phyloP scores from a whole-genome alignment of 306 rosid species.

The Crataegus laevigata region DNA sequence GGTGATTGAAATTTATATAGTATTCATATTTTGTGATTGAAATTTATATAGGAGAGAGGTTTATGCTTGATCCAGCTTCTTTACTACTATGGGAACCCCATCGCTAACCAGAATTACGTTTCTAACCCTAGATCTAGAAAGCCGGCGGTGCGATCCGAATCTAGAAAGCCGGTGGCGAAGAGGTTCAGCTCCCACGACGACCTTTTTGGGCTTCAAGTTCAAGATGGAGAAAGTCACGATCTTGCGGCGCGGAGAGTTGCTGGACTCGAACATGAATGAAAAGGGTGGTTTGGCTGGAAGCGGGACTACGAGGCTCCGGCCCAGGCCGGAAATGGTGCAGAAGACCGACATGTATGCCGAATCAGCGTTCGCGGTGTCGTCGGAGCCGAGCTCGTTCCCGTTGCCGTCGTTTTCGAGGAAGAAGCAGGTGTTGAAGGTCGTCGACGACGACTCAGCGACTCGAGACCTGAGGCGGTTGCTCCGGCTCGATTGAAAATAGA shows the following conservation, averaged over 20 bases:
- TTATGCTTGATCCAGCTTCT: too few species aligned
- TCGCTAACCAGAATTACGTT: slow-evolving; percentile 5
- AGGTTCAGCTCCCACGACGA: slow-evolving; percentile 55
- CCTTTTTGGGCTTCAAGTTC: slow-evolving; percentile 20
- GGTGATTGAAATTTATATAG: not conserved
- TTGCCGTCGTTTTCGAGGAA: slow-evolving; percentile 71
- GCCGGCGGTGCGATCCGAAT: slow-evolving; percentile 28
- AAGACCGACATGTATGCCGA: slow-evolving; percentile 69
- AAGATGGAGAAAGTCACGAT: slow-evolving; percentile 62
- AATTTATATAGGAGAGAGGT: too few species aligned
- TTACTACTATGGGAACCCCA: slow-evolving; percentile 16
- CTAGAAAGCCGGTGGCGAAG: slow-evolving; percentile 32
- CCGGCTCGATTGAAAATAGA: slow-evolving; percentile 39
- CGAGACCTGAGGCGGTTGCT: slow-evolving; percentile 81
- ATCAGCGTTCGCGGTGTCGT: slow-evolving; percentile 69
- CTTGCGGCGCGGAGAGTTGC: slow-evolving; percentile 67
- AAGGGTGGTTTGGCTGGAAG: slow-evolving; percentile 33
- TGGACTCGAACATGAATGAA: slow-evolving; percentile 50
- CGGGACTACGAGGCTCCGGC: slow-evolving; percentile 53
- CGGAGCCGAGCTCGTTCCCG: slow-evolving; percentile 80
- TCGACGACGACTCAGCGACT: slow-evolving; percentile 73
- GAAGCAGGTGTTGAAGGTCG: slow-evolving; percentile 25
- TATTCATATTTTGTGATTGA: not conserved
- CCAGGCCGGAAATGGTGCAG: slow-evolving; percentile 41
- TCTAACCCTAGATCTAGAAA: slow-evolving; percentile 36